These are phyloP conservation scores for Sporothrix pseudoabietina DNA, from an alignment of 2,329 filamentous ascomycete species.

Conservation along the genomic window DNA sequence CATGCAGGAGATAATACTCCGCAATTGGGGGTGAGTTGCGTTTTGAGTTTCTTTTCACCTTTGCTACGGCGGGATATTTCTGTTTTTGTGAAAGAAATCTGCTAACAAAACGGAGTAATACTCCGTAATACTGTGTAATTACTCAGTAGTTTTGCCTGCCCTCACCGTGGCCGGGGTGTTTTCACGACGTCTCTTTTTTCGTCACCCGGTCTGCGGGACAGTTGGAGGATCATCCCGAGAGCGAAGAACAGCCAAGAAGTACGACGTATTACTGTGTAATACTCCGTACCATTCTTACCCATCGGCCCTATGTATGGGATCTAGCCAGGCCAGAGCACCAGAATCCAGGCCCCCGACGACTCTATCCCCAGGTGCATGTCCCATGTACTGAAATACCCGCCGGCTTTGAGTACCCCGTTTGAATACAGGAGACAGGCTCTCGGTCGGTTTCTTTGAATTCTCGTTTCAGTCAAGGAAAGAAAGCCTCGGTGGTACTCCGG, in stretches of 20 bases:
- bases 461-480: neutral
- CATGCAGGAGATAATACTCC: constrained; percentile 24
- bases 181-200: neutral
- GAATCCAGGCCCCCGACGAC: neutral
- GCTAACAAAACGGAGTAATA: neutral
- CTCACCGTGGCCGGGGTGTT: neutral
- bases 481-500: constrained; percentile 13
- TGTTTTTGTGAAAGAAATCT: neutral
- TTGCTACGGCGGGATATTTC: neutral
- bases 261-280: too few relatives aligned
- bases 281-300: neutral
- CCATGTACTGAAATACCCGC: too few relatives aligned
- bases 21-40: neutral
- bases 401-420: neutral
- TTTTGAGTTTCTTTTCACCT: constrained; percentile 7
- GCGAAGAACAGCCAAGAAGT: neutral
- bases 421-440: neutral
- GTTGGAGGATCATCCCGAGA: neutral
- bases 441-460: neutral
- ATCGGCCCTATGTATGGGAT: neutral
- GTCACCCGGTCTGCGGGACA: neutral
- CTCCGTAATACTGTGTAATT: neutral
- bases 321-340: neutral
- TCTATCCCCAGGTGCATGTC: neutral
- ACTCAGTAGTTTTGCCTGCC: neutral